These are phyloP conservation scores for Vitis hybrid DNA, from an alignment of 177 flowering plant genomes.

Conservation along the genomic window DNA sequence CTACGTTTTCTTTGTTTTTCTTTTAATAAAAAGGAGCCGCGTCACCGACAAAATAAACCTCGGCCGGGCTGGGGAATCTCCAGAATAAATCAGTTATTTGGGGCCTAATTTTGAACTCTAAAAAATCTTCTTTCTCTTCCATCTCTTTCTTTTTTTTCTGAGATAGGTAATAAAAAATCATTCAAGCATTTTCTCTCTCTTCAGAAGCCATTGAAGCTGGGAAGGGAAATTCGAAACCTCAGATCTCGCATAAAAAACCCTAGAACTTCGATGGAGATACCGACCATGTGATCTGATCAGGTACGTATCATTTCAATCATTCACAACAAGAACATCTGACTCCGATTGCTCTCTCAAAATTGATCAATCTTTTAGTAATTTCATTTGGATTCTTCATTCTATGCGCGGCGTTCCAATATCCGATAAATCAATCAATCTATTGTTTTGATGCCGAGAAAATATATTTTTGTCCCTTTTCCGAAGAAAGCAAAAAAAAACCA, in stretches of 20 bases:
- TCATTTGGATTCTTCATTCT: not conserved
- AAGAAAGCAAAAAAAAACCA: not conserved
- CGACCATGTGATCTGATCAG: constrained; percentile 15
- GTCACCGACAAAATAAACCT: too few species aligned
- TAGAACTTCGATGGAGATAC: not conserved
- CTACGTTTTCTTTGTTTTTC: too few species aligned
- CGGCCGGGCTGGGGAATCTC: too few species aligned
- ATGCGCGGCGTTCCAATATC: not conserved
- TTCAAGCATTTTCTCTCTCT: constrained; percentile 1
- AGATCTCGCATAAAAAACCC: constrained; percentile 17
- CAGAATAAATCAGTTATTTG: too few species aligned
- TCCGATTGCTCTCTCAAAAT: too few species aligned
- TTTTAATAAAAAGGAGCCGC: too few species aligned
- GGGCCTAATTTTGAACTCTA: too few species aligned
- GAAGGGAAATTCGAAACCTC: not conserved
- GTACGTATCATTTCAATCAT: not conserved
- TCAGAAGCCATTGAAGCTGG: constrained; percentile 14
- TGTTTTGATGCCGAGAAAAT: not conserved
- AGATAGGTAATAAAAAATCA: too few species aligned
- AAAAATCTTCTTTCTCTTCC: not conserved
- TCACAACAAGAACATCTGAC: not conserved
- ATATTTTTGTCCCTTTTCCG: not conserved
- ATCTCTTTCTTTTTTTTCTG: too few species aligned
- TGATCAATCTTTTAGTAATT: not conserved
- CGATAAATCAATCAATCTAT: not conserved